Conservation (phyloP, 305 asterid genomes). For the Rubia balearica region DNA sequence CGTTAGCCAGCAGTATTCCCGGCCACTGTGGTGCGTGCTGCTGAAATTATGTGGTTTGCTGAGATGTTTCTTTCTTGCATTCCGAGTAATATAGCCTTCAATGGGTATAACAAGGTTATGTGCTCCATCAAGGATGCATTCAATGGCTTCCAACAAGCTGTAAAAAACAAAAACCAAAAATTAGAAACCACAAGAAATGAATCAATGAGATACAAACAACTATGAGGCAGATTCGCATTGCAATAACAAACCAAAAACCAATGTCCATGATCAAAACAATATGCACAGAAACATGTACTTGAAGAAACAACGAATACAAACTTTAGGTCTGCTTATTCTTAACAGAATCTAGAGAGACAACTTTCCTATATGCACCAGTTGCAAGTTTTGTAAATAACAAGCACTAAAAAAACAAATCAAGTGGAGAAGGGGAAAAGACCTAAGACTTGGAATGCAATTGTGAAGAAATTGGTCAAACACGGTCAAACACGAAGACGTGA, state of each 20-base stretch:
- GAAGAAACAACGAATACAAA: background rate
- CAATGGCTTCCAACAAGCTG: constrained; percentile 76
- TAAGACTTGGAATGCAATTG: background rate
- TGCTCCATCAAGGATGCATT: constrained; percentile 62
- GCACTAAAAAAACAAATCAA: background rate
- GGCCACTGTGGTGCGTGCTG: constrained; percentile 24
- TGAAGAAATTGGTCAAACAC: no score
- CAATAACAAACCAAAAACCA: background rate
- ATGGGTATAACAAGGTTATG: constrained; percentile 76
- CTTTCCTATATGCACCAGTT: no score
- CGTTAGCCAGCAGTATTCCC: constrained; percentile 61
- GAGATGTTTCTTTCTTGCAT: constrained; percentile 37
- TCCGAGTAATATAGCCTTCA: constrained; percentile 29
- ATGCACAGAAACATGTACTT: background rate
- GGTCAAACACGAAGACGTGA: no score
- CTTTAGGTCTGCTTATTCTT: background rate
- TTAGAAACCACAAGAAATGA: background rate
- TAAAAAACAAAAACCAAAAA: constrained; percentile 9
- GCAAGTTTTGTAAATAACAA: background rate
- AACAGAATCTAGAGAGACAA: no score
- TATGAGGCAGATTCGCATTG: background rate
- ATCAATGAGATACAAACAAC: background rate
- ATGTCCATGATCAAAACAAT: background rate
- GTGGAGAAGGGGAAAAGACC: background rate
- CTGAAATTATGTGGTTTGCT: constrained; percentile 23